phyloP scores from a whole-genome alignment of 2,329 filamentous ascomycete genomes.

The Xylaria hypoxylon region DNA sequence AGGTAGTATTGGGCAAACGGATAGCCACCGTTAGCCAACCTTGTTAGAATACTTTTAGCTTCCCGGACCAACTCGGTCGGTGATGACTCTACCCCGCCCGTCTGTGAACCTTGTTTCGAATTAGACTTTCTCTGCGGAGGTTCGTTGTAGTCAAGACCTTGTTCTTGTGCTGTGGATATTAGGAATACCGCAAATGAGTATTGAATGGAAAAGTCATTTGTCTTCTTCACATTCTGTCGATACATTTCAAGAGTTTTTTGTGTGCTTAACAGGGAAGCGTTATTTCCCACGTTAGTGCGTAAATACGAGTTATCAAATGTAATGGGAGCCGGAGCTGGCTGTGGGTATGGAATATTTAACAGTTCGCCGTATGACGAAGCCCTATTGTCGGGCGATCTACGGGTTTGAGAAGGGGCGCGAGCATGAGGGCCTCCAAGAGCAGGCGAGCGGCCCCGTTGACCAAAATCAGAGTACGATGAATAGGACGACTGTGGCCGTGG shows the following conservation, averaged over 20 bases:
- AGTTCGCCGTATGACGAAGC: slow-evolving; percentile 69
- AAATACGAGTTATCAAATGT: slow-evolving; percentile 84
- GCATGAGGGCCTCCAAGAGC: slow-evolving; percentile 55
- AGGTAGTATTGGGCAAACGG: slow-evolving; percentile 99
- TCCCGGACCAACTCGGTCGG: slow-evolving; percentile 82
- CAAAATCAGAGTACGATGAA: slow-evolving; percentile 77
- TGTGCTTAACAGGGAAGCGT: slow-evolving; percentile 89
- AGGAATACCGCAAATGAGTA: slow-evolving; percentile 98
- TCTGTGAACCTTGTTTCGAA: slow-evolving; percentile 55
- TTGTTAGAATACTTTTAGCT: slow-evolving; percentile 89
- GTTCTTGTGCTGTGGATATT: slow-evolving; percentile 87
- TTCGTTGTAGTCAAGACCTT: slow-evolving; percentile 68
- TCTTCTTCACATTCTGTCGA: slow-evolving; percentile 95
- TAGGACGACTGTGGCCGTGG: slow-evolving; percentile 81
- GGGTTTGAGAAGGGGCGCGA: slow-evolving; percentile 63
- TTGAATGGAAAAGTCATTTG: slow-evolving; percentile 87
- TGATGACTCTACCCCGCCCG: slow-evolving; percentile 56
- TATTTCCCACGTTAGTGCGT: slow-evolving; percentile 82
- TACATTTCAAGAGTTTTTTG: slow-evolving; percentile 99
- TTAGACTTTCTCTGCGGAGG: slow-evolving; percentile 59
- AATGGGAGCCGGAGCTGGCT: slow-evolving; percentile 75
- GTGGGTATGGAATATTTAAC: slow-evolving; percentile 79
- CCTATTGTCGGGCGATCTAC: slow-evolving; percentile 67
- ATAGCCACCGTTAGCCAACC: slow-evolving; percentile 86
- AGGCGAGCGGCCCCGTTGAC: slow-evolving; percentile 71